Evolutionary conservation across 768 basidiomycete genomes (phyloP).

Genomic region (Lactarius vividus): DNA sequence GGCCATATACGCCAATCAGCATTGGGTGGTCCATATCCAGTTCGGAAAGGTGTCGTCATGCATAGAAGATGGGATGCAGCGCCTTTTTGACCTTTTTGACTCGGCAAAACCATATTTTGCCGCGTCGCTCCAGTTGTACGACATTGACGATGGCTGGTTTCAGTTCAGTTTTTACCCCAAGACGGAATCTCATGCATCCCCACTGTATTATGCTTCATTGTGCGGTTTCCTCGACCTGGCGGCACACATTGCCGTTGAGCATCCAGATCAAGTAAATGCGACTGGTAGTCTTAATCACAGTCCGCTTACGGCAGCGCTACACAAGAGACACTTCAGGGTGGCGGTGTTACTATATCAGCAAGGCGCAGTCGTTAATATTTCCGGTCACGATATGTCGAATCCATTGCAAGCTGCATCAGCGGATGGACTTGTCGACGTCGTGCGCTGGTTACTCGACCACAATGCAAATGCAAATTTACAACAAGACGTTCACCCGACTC

Average conservation of each 20-base stretch:
- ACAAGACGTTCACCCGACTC: background rate
- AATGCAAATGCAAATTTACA: background rate
- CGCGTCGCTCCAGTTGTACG: no score
- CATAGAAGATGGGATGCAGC: background rate
- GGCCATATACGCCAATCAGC: background rate
- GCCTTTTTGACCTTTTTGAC: no score
- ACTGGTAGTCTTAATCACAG: background rate
- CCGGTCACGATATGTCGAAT: background rate
- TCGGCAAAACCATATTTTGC: background rate
- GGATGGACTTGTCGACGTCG: background rate
- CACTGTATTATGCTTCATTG: background rate
- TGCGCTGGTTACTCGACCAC: background rate
- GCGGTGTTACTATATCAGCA: background rate
- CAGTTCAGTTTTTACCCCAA: background rate
- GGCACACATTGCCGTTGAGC: background rate
- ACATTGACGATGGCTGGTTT: no score
- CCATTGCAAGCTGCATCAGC: background rate
- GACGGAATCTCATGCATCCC: background rate
- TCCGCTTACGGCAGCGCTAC: background rate
- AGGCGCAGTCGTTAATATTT: background rate
- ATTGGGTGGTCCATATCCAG: background rate
- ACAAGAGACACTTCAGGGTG: background rate
- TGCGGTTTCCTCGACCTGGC: background rate
- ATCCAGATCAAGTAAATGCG: background rate
- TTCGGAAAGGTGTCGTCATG: background rate